phyloP scores from a whole-genome alignment of 805 yeast genomes.

The Wickerhamiella azymoides region DNA sequence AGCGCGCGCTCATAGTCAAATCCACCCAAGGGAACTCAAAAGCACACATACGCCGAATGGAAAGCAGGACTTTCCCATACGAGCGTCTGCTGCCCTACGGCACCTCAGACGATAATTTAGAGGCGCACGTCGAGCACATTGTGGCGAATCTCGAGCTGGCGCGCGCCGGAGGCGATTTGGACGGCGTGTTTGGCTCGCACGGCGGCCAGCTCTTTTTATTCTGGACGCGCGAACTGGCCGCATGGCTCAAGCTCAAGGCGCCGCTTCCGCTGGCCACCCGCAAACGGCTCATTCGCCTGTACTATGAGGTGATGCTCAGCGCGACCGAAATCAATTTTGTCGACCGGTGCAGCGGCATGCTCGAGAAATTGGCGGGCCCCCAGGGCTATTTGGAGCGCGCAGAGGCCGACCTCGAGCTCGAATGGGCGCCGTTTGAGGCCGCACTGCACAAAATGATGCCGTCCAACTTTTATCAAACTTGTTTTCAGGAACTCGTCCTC shows the following conservation, averaged over 20 bases:
- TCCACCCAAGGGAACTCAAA: neutral
- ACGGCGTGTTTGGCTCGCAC: slow-evolving; percentile 44
- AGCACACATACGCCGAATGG: neutral
- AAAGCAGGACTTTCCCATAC: slow-evolving; percentile 28
- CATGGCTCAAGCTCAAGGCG: slow-evolving; percentile 65
- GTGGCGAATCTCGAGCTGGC: slow-evolving; percentile 69
- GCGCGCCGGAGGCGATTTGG: slow-evolving; percentile 56
- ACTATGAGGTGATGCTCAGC: slow-evolving; percentile 54
- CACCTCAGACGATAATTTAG: slow-evolving; percentile 53
- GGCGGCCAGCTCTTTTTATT: slow-evolving; percentile 59
- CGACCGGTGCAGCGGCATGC: slow-evolving; percentile 46
- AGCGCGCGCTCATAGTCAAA: neutral
- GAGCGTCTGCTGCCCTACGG: slow-evolving; percentile 53
- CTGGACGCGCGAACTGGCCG: slow-evolving; percentile 77
- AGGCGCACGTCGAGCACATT: slow-evolving; percentile 65
- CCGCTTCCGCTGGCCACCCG: slow-evolving; percentile 60
- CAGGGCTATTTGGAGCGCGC: slow-evolving; percentile 13
- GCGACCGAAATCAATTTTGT: slow-evolving; percentile 57
- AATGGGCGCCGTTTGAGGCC: slow-evolving; percentile 36
- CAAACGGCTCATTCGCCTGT: slow-evolving; percentile 49
- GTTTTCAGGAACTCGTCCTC: slow-evolving; percentile 15
- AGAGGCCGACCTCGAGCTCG: slow-evolving; percentile 33
- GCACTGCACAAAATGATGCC: slow-evolving; percentile 21
- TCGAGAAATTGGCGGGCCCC: slow-evolving; percentile 43
- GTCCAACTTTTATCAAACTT: slow-evolving; percentile 14